Evolutionary conservation across 495 filamentous ascomycete genomes (phyloP).

Genomic region (Neurospora sp.): DNA sequence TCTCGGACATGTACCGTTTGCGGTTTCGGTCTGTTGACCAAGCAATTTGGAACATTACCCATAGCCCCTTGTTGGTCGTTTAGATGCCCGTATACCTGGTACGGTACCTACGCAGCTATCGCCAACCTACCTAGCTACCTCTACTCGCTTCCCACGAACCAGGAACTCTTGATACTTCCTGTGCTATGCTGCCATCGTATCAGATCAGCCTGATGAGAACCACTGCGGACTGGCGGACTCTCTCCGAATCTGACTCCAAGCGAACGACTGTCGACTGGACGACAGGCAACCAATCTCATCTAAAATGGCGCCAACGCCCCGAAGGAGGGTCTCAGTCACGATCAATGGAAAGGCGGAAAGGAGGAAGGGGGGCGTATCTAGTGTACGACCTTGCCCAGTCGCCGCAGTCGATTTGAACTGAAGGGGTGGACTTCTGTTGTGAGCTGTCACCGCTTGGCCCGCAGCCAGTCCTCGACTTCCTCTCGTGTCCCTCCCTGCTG

Average conservation of each 20-base stretch:
- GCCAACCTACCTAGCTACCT: background rate
- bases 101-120: background rate
- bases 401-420: background rate
- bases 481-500: background rate
- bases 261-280: background rate
- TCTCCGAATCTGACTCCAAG: constrained; percentile 18
- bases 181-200: background rate
- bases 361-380: background rate
- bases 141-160: constrained; percentile 2
- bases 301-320: background rate
- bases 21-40: background rate
- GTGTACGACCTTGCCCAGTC: background rate
- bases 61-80: background rate
- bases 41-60: background rate
- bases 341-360: background rate
- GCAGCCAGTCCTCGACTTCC: background rate
- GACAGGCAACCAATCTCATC: background rate
- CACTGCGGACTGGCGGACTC: constrained; percentile 12
- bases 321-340: background rate
- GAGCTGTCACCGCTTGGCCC: background rate
- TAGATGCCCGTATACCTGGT: background rate
- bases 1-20: background rate
- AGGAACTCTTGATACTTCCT: background rate
- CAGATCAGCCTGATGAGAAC: background rate
- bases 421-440: background rate